Base-by-base conservation (phyloP, 495 filamentous ascomycete species). In the Amorphotheca resinae region DNA sequence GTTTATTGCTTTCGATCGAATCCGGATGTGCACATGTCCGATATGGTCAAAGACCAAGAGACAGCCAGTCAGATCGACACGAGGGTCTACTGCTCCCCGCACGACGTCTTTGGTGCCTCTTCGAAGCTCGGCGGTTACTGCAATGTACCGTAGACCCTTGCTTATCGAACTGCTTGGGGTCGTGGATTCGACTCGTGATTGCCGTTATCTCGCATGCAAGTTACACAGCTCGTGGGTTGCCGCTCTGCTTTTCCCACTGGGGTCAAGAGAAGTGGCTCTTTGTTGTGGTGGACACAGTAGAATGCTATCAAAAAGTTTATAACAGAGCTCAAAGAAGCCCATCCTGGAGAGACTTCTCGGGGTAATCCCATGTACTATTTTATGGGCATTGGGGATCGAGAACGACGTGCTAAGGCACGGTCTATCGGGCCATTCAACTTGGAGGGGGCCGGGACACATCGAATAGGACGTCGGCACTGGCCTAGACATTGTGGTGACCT, bases 101-200 rank as follows among this genome's bases (percentile, higher is more conserved):
- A 30, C 26, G 12, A 30, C 36, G 9, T 5, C 7, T 39, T 18
- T 21, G 36, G 8, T n/a, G n/a, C n/a, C n/a, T 9, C 36, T 11
- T 3, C 7, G 36, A 9, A 28, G 38, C 41, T 44, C 42, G 42
- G 51, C 51, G 51, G 51, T 44, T 46, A 45, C 38, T 42, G 38
- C 21, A 48, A 32, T 26, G 14, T 25, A 42, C 33, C 34, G 22
- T 20, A 30, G 32, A 15, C 42, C 42, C 36, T 25, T 33, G 46
- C 46, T 50, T 54, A 50, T 54, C 51, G 31, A 47, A 30, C 41
- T 38, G 50, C 50, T 45, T 48, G 32, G 8, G 14, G n/a, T n/a
- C n/a, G n/a, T n/a, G n/a, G n/a, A n/a, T n/a, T n/a, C n/a, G n/a
- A n/a, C n/a, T 2, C 38, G 39, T 37, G 37, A 21, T 21, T 53